phyloP scores from a whole-genome alignment of 768 basidiomycete genomes.

The Russula vinacea region DNA sequence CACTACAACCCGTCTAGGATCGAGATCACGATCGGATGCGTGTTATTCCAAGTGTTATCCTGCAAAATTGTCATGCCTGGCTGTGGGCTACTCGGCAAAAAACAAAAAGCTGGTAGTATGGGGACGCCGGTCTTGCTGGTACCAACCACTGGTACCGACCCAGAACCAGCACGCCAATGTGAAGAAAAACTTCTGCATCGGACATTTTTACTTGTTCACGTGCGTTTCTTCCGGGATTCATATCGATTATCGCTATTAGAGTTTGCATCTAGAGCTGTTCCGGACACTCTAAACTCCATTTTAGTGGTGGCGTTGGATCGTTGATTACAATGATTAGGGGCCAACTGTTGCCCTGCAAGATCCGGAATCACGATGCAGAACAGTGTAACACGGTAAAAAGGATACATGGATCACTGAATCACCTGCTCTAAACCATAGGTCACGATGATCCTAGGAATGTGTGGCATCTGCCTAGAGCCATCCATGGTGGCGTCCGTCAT shows the following conservation, averaged over 20 bases:
- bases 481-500: not conserved
- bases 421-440: not conserved
- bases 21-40: not conserved
- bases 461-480: not conserved
- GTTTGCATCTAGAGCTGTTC: not conserved
- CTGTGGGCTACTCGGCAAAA: not conserved
- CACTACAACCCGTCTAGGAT: not conserved
- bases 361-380: not conserved
- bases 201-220: not conserved
- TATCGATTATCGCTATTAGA: not conserved
- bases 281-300: not conserved
- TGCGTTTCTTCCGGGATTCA: not conserved
- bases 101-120: not conserved
- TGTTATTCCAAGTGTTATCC: not conserved
- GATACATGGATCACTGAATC: not conserved
- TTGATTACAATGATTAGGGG: not conserved
- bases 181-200: not conserved
- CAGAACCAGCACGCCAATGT: not conserved
- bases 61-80: not conserved
- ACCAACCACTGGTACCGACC: no score
- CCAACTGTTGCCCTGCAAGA: not conserved
- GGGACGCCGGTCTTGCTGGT: not conserved
- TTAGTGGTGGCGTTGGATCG: not conserved
- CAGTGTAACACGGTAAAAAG: not conserved
- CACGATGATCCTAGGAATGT: not conserved